Base-by-base conservation (phyloP, 805 yeast species). In the Candida boleticola region DNA sequence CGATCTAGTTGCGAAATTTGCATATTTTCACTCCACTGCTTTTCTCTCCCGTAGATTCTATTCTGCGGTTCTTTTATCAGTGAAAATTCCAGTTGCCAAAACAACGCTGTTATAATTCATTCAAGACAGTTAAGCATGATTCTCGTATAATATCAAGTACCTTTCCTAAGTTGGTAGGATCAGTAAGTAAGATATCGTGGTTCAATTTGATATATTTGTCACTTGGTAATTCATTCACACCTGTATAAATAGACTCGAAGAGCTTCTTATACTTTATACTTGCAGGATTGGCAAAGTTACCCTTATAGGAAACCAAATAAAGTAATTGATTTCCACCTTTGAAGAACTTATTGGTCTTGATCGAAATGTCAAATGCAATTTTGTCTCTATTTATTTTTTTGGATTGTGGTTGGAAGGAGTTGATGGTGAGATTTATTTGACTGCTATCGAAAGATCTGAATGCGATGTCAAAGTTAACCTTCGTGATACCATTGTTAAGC, bases 341-440 rank as follows among this genome's bases (percentile, higher is more conserved):
- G 35, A 59, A 60, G 39, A 70, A 69, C 44, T 57, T 63, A 49
- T 67, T 66, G 22, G 43, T 45, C 47, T 49, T 58, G 48, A 64
- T 60, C 10, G 52, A 49, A 29, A 64, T 40, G 20, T 51, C 51
- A n/a, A 67, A 47, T 3, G 50, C 45, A 14, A 70, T 60, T 36
- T 58, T 61, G 39, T 68, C 73, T 37, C 60, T 66, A 30, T 54
- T 50, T 6, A 68, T 51, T 52, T 64, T 66, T 45, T 68, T 70
- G 1, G 61, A 43, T n/a, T 35, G 30, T 9, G 23, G 35, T 4
- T 9, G 29, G 16, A 30, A 29, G 3, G 63, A 47, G 36, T 50
- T 46, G 11, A 58, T 46, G 17, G 54, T 52, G 45, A 58, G 68
- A 4, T 66, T 51, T 14, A 61, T 55, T 43, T 65, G 71, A 20